Evolutionary conservation across 1,139 yeast species (phyloP).

Genomic region (Zygosaccharomyces sapae): DNA sequence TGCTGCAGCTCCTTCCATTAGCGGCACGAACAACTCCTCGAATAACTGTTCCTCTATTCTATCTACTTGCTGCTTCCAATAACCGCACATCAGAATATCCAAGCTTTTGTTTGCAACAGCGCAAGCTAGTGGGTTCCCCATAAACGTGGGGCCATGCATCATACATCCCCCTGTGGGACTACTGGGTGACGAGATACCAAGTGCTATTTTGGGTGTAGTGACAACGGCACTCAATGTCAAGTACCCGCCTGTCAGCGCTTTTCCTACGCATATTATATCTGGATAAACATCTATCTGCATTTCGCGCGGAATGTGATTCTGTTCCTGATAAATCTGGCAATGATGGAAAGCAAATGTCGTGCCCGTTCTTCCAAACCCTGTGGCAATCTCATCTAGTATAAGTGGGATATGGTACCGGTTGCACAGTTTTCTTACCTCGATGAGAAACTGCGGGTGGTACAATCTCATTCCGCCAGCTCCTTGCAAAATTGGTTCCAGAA

Average conservation of each 20-base stretch:
- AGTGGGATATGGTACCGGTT: constrained; percentile 33
- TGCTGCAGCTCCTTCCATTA: constrained; percentile 17
- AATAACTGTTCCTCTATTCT: constrained; percentile 27
- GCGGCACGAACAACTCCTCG: constrained; percentile 19
- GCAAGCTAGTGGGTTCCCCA: constrained; percentile 40
- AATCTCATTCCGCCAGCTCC: constrained; percentile 41
- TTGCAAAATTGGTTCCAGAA: constrained; percentile 38
- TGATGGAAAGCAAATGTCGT: constrained; percentile 35
- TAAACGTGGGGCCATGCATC: constrained; percentile 40
- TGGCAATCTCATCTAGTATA: constrained; percentile 38
- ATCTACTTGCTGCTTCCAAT: constrained; percentile 26
- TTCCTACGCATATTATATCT: constrained; percentile 35
- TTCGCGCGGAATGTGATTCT: constrained; percentile 11
- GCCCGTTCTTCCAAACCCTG: constrained; percentile 38
- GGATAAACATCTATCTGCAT: constrained; percentile 31
- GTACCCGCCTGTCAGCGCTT: constrained; percentile 37
- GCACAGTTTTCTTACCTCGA: constrained; percentile 35
- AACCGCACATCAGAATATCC: constrained; percentile 30
- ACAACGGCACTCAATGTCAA: constrained; percentile 35
- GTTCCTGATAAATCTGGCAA: constrained; percentile 18
- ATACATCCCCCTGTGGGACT: constrained; percentile 24
- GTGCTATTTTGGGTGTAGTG: constrained; percentile 24
- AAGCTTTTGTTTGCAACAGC: constrained; percentile 36
- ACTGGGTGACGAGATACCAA: constrained; percentile 14
- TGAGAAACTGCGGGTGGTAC: constrained; percentile 35